Evolutionary conservation across 352 stramenopile species (phyloP).

Genomic region (Stephanocyclus meneghinianus): DNA sequence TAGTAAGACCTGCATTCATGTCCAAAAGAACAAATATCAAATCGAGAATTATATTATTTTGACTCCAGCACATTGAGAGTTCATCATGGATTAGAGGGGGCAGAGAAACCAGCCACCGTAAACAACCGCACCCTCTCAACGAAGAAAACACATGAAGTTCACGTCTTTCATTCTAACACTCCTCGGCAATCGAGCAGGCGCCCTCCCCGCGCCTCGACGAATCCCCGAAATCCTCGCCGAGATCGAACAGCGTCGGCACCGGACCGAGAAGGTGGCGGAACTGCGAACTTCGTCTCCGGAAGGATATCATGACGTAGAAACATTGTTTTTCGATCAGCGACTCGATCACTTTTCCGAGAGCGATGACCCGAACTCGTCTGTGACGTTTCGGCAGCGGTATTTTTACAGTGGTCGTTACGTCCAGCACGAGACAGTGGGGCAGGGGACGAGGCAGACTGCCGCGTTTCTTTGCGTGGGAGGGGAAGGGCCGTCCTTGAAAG

Average conservation of each 20-base stretch:
- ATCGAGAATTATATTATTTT: too few species aligned
- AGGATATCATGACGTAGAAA: conserved; percentile 51
- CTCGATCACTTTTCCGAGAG: conserved; percentile 80
- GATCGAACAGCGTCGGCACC: neutral
- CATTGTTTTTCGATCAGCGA: conserved; percentile 70
- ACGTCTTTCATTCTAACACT: neutral
- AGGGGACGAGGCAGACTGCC: conserved; percentile 12
- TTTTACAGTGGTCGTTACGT: conserved; percentile 74
- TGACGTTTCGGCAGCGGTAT: conserved; percentile 76
- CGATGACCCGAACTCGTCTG: conserved; percentile 1
- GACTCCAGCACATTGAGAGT: too few species aligned
- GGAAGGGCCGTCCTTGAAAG: conserved; percentile 76
- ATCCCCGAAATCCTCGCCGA: conserved; percentile 14
- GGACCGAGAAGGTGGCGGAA: neutral
- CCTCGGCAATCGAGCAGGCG: neutral
- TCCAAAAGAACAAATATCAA: too few species aligned
- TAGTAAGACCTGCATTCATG: too few species aligned
- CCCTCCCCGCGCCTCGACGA: neutral
- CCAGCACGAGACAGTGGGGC: neutral
- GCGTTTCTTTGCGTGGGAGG: conserved; percentile 83
- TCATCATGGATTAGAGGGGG: too few species aligned
- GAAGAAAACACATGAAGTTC: neutral
- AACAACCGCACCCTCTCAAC: neutral
- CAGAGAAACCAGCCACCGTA: too few species aligned
- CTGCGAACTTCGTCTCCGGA: neutral